Conservation (phyloP, 2,329 filamentous ascomycete genomes). For the Diplodia intermedia region DNA sequence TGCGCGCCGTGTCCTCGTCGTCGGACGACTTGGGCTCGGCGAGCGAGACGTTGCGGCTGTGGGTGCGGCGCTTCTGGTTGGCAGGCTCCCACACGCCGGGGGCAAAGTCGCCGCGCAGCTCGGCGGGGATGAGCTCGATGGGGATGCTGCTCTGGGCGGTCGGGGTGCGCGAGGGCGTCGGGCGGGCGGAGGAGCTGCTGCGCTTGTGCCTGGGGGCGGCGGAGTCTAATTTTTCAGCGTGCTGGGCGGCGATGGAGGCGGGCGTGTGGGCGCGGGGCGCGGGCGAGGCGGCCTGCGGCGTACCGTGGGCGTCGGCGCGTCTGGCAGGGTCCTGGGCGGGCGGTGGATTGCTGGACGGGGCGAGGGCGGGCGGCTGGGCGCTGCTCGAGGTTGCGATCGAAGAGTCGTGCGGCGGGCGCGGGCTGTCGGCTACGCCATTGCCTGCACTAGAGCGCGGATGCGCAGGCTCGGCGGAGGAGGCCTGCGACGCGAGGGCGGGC, state of each 20-base stretch:
- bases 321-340: background rate
- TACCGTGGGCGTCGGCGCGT: slow-evolving; percentile 6
- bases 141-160: slow-evolving; percentile 28
- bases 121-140: slow-evolving; percentile 31
- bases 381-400: slow-evolving; percentile 5
- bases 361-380: background rate
- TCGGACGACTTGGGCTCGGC: slow-evolving; percentile 30
- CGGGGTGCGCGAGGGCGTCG: slow-evolving; percentile 29
- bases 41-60: slow-evolving; percentile 31
- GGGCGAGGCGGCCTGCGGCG: slow-evolving; percentile 20
- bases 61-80: slow-evolving; percentile 32
- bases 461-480: background rate
- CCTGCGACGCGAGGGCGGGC: background rate
- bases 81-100: slow-evolving; percentile 31
- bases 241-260: background rate
- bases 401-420: slow-evolving; percentile 5
- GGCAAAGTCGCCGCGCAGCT: slow-evolving; percentile 33
- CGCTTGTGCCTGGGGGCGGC: slow-evolving; percentile 17
- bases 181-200: slow-evolving; percentile 32
- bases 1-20: slow-evolving; percentile 21
- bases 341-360: background rate
- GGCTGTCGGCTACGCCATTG: slow-evolving; percentile 25
- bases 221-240: slow-evolving; percentile 23
- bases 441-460: slow-evolving; percentile 10
- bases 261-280: slow-evolving; percentile 12